phyloP scores from a whole-genome alignment of 2,329 filamentous ascomycete species.

The Purpureocillium lavendulum region DNA sequence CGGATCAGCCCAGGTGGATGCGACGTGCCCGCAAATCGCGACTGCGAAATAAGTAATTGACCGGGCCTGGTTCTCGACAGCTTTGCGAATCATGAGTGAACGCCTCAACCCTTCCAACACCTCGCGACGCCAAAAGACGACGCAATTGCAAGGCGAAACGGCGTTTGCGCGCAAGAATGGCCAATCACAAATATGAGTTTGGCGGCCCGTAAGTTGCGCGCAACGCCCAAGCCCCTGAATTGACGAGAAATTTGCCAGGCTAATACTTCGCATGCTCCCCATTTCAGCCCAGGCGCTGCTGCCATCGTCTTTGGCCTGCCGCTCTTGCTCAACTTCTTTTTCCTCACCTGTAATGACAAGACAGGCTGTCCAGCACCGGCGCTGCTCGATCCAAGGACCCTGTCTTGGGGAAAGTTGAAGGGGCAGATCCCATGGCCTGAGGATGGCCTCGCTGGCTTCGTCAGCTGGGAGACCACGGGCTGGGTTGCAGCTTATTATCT shows the following conservation, averaged over 20 bases:
- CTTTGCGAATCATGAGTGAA: too few relatives aligned
- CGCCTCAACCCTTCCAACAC: too few relatives aligned
- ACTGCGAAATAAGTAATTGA: too few relatives aligned
- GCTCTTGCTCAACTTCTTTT: slow-evolving; percentile 61
- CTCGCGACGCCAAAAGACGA: too few relatives aligned
- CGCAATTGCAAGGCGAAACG: too few relatives aligned
- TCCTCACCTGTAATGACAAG: slow-evolving; percentile 80
- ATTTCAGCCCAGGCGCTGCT: slow-evolving; percentile 57
- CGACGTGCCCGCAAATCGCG: too few relatives aligned
- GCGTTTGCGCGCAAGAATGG: too few relatives aligned
- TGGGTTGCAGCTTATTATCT: slow-evolving; percentile 69
- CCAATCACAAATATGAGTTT: slow-evolving; percentile 19
- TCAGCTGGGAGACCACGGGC: slow-evolving; percentile 55
- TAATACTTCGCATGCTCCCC: too few relatives aligned
- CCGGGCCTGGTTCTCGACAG: too few relatives aligned
- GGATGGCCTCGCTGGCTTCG: slow-evolving; percentile 57
- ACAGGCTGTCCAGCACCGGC: slow-evolving; percentile 79
- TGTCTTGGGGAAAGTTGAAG: slow-evolving; percentile 63
- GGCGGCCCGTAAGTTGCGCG: slow-evolving; percentile 21
- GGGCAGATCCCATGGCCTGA: slow-evolving; percentile 68
- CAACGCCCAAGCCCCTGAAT: background rate
- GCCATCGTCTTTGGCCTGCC: slow-evolving; percentile 72
- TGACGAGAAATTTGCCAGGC: background rate
- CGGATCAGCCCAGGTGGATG: too few relatives aligned
- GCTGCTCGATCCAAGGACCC: slow-evolving; percentile 56